Evolutionary conservation across 306 rosid species (phyloP).

Genomic region (Notholithocarpus densiflorus): DNA sequence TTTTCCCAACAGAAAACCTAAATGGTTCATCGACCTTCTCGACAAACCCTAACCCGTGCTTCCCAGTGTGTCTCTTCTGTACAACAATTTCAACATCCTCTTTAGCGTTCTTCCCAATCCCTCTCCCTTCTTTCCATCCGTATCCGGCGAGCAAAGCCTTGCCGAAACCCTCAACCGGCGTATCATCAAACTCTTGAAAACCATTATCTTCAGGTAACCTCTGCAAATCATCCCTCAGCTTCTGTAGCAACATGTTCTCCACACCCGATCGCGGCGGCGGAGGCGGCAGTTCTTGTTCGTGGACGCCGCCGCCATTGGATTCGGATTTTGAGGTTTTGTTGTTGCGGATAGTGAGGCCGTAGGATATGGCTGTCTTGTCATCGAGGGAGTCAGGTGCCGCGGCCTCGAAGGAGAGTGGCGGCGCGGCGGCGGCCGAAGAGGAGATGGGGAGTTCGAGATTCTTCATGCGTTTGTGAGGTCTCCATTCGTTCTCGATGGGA

Average conservation of each 20-base stretch:
- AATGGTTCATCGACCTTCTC: background rate
- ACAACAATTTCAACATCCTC: conserved; percentile 62
- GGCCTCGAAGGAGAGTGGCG: conserved; percentile 34
- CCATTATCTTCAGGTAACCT: conserved; percentile 66
- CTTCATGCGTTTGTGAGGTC: conserved; percentile 33
- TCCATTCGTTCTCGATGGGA: conserved; percentile 37
- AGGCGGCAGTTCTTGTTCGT: background rate
- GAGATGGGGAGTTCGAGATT: conserved; percentile 33
- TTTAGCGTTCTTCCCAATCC: conserved; percentile 70
- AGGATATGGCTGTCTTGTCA: conserved; percentile 31
- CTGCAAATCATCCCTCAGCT: conserved; percentile 50
- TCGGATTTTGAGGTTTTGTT: background rate
- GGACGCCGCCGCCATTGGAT: background rate
- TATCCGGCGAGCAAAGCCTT: conserved; percentile 78
- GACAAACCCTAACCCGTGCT: conserved; percentile 76
- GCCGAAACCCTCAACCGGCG: conserved; percentile 76
- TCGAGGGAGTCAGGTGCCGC: conserved; percentile 31
- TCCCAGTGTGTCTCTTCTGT: conserved; percentile 44
- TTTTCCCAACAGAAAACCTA: conserved; percentile 24
- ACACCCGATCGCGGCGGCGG: background rate
- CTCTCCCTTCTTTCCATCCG: conserved; percentile 84
- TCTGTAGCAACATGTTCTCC: conserved; percentile 42
- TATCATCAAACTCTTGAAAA: conserved; percentile 59
- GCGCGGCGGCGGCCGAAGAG: conserved; percentile 20
- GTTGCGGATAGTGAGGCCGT: conserved; percentile 55